Percentiles rank a stretch among this genome's conserved stretches.
Evolutionary conservation across 257 asterid genomes (phyloP).

Genomic region (Dorcoceras hygrometricum): DNA sequence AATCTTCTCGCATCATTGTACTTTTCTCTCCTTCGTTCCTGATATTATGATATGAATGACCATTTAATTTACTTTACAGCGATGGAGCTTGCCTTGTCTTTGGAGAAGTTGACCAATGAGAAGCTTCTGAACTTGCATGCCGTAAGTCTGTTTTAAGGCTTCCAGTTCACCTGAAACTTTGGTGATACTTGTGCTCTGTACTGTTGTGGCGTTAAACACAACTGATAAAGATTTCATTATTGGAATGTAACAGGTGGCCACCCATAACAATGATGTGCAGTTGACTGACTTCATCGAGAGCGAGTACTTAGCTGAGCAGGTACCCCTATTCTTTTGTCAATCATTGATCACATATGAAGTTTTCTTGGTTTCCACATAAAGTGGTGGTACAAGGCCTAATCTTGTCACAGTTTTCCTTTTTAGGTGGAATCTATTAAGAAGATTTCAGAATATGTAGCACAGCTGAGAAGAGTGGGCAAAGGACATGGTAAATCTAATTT

Average conservation of each 20-base stretch:
- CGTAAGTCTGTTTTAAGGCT: slow-evolving; percentile 28
- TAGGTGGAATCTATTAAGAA: slow-evolving; percentile 54
- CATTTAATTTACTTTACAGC: slow-evolving; percentile 26
- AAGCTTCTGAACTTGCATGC: slow-evolving; percentile 45
- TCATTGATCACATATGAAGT: not conserved
- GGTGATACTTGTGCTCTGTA: not conserved
- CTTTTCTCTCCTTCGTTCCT: not conserved
- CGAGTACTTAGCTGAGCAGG: slow-evolving; percentile 47
- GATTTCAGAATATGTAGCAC: slow-evolving; percentile 53
- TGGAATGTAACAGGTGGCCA: slow-evolving; percentile 36
- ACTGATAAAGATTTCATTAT: not conserved
- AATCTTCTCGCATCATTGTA: not conserved
- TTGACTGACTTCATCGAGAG: slow-evolving; percentile 41
- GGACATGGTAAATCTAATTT: slow-evolving; percentile 38
- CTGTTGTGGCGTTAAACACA: not conserved
- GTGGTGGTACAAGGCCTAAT: not conserved
- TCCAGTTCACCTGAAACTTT: no score
- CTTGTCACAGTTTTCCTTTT: not conserved
- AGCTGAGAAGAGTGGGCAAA: slow-evolving; percentile 50
- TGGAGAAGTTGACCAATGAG: slow-evolving; percentile 52
- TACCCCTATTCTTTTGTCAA: slow-evolving; percentile 1
- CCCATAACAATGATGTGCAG: slow-evolving; percentile 37
- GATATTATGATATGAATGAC: not conserved
- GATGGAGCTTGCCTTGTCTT: slow-evolving; percentile 57
- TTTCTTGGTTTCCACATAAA: not conserved